Percentiles rank a stretch among this genome's conserved stretches.
Conservation (phyloP, 2,329 filamentous ascomycete species). For the Dryadomyces quercivorus region DNA sequence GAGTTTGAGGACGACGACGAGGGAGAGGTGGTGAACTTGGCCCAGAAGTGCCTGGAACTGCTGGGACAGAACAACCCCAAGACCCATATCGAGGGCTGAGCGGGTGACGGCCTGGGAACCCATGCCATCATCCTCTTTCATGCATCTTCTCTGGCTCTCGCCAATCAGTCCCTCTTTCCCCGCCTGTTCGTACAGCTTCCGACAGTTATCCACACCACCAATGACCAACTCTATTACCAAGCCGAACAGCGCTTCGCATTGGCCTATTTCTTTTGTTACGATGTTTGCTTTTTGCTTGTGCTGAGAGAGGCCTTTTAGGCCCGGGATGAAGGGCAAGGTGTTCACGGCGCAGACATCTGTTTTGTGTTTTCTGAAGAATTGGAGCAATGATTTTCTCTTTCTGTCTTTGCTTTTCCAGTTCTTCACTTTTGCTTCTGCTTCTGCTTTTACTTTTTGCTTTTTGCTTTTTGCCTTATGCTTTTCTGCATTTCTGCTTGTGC, state of each 20-base stretch:
- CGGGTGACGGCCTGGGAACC: too few relatives aligned
- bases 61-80: conserved; percentile 66
- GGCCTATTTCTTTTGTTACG: conserved; percentile 6
- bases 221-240: neutral
- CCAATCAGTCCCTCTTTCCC: neutral
- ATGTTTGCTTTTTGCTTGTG: neutral
- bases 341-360: conserved; percentile 25
- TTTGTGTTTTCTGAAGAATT: neutral
- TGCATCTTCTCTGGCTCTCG: conserved; percentile 1
- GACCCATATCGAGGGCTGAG: conserved; percentile 67
- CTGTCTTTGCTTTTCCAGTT: conserved; percentile 5
- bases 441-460: neutral
- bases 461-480: neutral
- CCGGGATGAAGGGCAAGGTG: conserved; percentile 21
- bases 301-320: neutral
- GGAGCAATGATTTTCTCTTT: neutral
- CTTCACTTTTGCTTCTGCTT: conserved; percentile 6
- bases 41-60: conserved; percentile 79
- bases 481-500: conserved; percentile 1
- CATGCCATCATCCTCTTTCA: neutral
- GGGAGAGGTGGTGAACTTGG: conserved; percentile 82
- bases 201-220: neutral
- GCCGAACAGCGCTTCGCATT: neutral
- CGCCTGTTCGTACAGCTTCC: neutral
- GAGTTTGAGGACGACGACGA: conserved; percentile 84